Evolutionary conservation across 768 basidiomycete genomes (phyloP).

Genomic region (Tremella fuciformis): DNA sequence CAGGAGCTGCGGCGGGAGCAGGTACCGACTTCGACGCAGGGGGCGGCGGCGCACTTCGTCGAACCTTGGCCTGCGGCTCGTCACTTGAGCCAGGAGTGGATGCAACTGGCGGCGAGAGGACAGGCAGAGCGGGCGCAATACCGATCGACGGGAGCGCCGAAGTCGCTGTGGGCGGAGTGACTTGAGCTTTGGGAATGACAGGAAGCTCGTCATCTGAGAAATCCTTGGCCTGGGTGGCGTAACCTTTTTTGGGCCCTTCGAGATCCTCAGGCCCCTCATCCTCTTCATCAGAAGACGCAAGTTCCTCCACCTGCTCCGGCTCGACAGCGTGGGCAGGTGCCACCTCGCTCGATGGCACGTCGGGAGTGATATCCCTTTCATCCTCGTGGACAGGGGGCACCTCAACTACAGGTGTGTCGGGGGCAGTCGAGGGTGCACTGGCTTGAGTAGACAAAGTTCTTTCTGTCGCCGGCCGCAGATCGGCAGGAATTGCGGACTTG

Average conservation of each 20-base stretch:
- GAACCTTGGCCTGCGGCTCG: constrained; percentile 9
- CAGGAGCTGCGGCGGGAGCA: constrained; percentile 4
- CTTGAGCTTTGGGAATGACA: neutral
- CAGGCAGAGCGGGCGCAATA: too few species aligned
- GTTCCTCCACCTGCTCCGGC: constrained; percentile 12
- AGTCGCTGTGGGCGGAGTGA: neutral
- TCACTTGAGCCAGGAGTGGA: neutral
- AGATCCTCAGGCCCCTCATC: constrained; percentile 53
- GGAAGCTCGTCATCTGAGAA: neutral
- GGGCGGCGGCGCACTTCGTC: constrained; percentile 40
- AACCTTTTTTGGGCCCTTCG: constrained; percentile 32
- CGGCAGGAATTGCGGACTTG: constrained; percentile 31
- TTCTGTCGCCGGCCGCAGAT: constrained; percentile 35
- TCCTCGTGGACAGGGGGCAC: constrained; percentile 8
- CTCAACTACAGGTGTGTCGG: constrained; percentile 35
- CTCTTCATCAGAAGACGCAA: constrained; percentile 45
- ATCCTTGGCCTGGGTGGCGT: neutral
- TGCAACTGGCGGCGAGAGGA: constrained; percentile 2
- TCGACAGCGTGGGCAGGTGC: neutral
- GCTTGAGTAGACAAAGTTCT: constrained; percentile 45
- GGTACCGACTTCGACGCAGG: constrained; percentile 21
- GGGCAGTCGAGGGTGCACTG: constrained; percentile 31
- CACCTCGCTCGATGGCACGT: constrained; percentile 3
- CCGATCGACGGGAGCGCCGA: too few species aligned
- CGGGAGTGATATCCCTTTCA: constrained; percentile 9